These are phyloP conservation scores for Nasturtium officinale DNA, from an alignment of 345 rosid species.

Conservation along the genomic window DNA sequence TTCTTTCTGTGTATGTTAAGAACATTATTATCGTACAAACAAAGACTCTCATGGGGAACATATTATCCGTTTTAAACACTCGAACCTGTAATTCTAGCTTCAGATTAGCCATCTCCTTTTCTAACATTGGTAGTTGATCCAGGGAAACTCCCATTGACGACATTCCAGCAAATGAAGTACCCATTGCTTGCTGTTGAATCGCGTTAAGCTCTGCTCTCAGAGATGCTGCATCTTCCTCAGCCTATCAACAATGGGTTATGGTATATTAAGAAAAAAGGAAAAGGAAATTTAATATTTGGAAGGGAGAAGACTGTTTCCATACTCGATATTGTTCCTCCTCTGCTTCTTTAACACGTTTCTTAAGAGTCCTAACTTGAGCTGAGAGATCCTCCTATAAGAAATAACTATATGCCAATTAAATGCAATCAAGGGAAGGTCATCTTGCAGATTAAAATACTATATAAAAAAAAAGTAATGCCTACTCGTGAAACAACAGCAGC, in stretches of 20 bases:
- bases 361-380: slow-evolving; percentile 86
- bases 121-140: slow-evolving; percentile 66
- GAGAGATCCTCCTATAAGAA: slow-evolving; percentile 82
- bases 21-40: slow-evolving; percentile 40
- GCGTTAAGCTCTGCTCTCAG: slow-evolving; percentile 92
- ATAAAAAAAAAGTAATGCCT: slow-evolving; percentile 14
- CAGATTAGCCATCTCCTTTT: slow-evolving; percentile 68
- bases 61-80: slow-evolving; percentile 16
- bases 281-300: slow-evolving; percentile 7
- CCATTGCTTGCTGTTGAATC: slow-evolving; percentile 72
- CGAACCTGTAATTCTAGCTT: slow-evolving; percentile 74
- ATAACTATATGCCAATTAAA: slow-evolving; percentile 24
- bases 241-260: slow-evolving; percentile 51
- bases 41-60: slow-evolving; percentile 6
- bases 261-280: slow-evolving; percentile 17
- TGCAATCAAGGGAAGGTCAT: not conserved
- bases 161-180: slow-evolving; percentile 51
- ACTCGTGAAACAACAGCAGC: slow-evolving; percentile 97
- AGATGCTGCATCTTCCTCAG: slow-evolving; percentile 98
- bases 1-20: slow-evolving; percentile 59
- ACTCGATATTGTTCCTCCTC: slow-evolving; percentile 93
- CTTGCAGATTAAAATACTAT: not conserved
- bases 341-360: slow-evolving; percentile 84
- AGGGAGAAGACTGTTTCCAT: slow-evolving; percentile 37
- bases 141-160: slow-evolving; percentile 37